Conservation (phyloP, 2,329 filamentous ascomycete species). For the Davidsoniella eucalypti region DNA sequence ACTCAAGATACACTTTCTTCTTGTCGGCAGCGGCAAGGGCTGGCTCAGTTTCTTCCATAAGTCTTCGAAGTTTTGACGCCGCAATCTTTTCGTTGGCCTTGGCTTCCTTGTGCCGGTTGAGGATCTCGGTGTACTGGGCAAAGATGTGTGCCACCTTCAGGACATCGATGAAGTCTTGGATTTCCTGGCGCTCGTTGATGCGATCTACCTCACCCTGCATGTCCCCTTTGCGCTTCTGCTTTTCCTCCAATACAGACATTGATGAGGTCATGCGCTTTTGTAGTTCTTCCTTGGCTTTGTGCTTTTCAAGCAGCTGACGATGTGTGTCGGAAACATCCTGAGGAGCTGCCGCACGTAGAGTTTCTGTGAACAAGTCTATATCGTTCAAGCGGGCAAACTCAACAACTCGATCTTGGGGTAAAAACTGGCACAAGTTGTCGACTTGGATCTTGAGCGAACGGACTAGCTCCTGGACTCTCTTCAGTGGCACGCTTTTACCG, state of each 20-base stretch:
- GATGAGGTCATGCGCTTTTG: slow-evolving; percentile 35
- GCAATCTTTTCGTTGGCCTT: slow-evolving; percentile 30
- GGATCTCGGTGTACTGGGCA: slow-evolving; percentile 41
- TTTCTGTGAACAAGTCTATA: slow-evolving; percentile 67
- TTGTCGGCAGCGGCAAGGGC: slow-evolving; percentile 9
- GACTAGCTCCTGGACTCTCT: slow-evolving; percentile 50
- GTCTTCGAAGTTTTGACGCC: slow-evolving; percentile 17
- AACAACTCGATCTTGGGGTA: slow-evolving; percentile 88
- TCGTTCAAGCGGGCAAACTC: slow-evolving; percentile 79
- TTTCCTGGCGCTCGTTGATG: slow-evolving; percentile 53
- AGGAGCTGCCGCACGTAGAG: slow-evolving; percentile 73
- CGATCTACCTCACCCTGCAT: slow-evolving; percentile 72
- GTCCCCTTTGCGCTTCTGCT: slow-evolving; percentile 54
- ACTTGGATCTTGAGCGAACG: slow-evolving; percentile 74
- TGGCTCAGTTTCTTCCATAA: slow-evolving; percentile 8
- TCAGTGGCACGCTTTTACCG: slow-evolving; percentile 42
- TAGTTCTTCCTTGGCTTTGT: slow-evolving; percentile 34
- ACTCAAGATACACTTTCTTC: slow-evolving; percentile 6
- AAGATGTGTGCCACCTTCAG: slow-evolving; percentile 48
- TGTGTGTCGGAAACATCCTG: slow-evolving; percentile 69
- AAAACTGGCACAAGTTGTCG: slow-evolving; percentile 92
- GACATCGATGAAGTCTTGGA: slow-evolving; percentile 27
- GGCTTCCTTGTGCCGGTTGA: slow-evolving; percentile 18
- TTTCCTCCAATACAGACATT: slow-evolving; percentile 36
- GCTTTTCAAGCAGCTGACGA: slow-evolving; percentile 51